Evolutionary conservation across 768 basidiomycete species (phyloP), one percentile per base, ranked within the genome.

Genomic region (Trametes punicea): DNA sequence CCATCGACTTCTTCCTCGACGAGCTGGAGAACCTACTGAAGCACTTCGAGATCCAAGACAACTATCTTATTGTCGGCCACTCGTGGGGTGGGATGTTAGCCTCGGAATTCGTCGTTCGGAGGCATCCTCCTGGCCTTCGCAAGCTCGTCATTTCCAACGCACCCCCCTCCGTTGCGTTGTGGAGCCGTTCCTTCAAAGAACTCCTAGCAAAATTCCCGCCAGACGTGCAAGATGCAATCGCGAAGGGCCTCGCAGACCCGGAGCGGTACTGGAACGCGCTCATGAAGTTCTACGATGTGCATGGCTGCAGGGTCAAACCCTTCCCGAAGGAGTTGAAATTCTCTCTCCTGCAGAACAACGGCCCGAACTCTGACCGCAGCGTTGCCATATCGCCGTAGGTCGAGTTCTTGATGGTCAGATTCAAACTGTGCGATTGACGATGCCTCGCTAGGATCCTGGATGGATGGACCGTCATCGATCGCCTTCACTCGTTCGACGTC

Each of bases 21-120:
- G 80, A 85, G 68, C 75, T 85, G 26, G 72, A 72, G 15, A 82
- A 81, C 52, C 60, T 84, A 11, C 52, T 84, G 20, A 34, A 61
- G 2, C 59, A 77, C 25, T 67, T 84, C 23, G 71, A 65, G 0
- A 73, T 82, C 57, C 39, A 63, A 6, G 61, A 64, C 2, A 59
- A 65, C 18, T 84, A 74, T 64, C 73, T 77, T 60, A 64, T 84
- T 3, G 61, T 76, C 2, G 83, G 83, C 0, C 82, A 84, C 46
- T 82, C 80, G 6, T 83, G 81, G 81, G 83, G 83, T 13, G 82
- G 77, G 0, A 81, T 80, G 67, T 70, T 84, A 15, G 79, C 69
- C 0, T 60, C 70, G 18, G 74, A 78, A 54, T 76, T 74, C 56
- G 74, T 57, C 5, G 67, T 73, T 30, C 63, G 71, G 20, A 67